Conservation (phyloP, 2,329 filamentous ascomycete genomes). For the Trichoderma harzianum region DNA sequence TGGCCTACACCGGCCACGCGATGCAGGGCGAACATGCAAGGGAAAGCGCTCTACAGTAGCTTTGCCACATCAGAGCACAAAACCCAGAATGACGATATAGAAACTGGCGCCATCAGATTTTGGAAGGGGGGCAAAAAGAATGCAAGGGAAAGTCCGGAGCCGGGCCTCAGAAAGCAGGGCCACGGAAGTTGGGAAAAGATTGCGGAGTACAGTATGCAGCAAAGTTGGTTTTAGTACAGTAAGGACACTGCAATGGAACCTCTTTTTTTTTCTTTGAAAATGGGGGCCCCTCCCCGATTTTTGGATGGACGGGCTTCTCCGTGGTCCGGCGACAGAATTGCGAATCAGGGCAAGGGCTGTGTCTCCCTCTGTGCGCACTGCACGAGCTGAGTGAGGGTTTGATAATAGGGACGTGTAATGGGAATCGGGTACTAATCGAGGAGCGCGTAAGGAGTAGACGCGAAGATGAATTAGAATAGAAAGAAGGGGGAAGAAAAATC, state of each 20-base stretch:
- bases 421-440: not conserved
- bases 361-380: not conserved
- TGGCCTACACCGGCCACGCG: not conserved
- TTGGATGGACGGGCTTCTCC: not conserved
- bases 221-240: not conserved
- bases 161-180: slow-evolving; percentile 10
- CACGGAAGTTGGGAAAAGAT: not conserved
- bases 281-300: not conserved
- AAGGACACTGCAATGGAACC: not conserved
- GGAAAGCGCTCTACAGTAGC: not conserved
- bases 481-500: not conserved
- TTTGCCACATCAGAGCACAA: not conserved
- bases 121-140: not conserved
- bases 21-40: not conserved
- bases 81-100: not conserved
- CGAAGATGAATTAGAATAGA: not conserved
- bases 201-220: not conserved
- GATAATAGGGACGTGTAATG: not conserved
- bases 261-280: not conserved
- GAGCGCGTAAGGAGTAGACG: not conserved
- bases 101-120: not conserved
- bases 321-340: not conserved
- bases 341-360: not conserved
- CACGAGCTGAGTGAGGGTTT: not conserved
- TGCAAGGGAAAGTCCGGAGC: not conserved